phyloP scores from a whole-genome alignment of 2,329 filamentous ascomycete species.

The Colletotrichum sp. region DNA sequence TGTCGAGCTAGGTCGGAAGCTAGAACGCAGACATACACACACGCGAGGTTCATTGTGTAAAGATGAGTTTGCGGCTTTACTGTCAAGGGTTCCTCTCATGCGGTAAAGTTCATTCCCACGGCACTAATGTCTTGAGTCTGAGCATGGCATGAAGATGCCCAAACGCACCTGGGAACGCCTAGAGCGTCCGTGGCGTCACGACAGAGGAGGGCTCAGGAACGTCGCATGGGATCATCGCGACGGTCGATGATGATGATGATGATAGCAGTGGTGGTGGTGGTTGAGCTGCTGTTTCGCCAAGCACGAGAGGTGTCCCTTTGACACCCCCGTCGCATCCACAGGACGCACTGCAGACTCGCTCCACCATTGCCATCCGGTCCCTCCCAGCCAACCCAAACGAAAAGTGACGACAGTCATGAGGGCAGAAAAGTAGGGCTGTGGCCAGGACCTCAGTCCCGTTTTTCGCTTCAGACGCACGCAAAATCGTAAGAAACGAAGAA shows the following conservation, averaged over 20 bases:
- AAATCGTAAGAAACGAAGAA: neutral
- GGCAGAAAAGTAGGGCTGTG: constrained; percentile 12
- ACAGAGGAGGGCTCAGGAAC: neutral
- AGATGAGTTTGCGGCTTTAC: neutral
- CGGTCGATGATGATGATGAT: neutral
- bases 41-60: neutral
- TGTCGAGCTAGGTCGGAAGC: neutral
- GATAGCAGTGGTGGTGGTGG: neutral
- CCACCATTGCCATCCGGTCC: neutral
- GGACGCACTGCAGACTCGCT: neutral
- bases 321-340: neutral
- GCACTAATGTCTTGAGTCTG: neutral
- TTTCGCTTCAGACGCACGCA: neutral
- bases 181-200: neutral
- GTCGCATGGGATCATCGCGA: neutral
- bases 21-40: neutral
- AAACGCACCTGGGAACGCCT: neutral
- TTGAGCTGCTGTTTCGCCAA: neutral
- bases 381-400: neutral
- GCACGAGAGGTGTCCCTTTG: neutral
- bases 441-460: neutral
- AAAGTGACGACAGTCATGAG: neutral
- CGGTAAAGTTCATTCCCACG: neutral
- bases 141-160: neutral
- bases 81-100: neutral